phyloP scores from a whole-genome alignment of 352 stramenopile species.

The Achlya hypogyna region DNA sequence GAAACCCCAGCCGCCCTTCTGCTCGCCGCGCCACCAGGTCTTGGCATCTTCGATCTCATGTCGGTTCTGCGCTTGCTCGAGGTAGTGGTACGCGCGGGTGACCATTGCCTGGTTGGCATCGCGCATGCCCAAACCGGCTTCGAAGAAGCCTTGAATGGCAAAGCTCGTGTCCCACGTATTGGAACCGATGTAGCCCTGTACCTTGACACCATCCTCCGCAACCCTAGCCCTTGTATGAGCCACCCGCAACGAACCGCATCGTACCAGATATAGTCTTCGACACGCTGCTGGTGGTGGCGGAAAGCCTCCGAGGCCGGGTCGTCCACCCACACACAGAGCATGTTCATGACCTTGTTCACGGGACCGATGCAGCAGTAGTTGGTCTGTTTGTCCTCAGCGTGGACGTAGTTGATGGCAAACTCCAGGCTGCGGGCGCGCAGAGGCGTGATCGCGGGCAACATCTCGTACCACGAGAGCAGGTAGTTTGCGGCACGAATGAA shows the following conservation, averaged over 20 bases:
- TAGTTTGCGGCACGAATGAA: slow-evolving; percentile 77
- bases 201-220: slow-evolving; percentile 90
- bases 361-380: slow-evolving; percentile 89
- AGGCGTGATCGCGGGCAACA: slow-evolving; percentile 10
- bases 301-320: slow-evolving; percentile 28
- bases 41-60: slow-evolving; percentile 47
- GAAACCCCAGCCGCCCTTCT: slow-evolving; percentile 82
- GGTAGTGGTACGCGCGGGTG: slow-evolving; percentile 43
- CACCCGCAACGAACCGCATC: neutral
- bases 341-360: slow-evolving; percentile 89
- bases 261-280: slow-evolving; percentile 87
- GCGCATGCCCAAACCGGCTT: slow-evolving; percentile 28
- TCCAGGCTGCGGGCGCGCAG: slow-evolving; percentile 38
- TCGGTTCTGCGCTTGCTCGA: slow-evolving; percentile 79
- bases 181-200: slow-evolving; percentile 87
- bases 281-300: slow-evolving; percentile 54
- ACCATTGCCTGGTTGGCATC: slow-evolving; percentile 17
- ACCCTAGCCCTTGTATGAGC: no score
- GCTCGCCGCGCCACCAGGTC: slow-evolving; percentile 53
- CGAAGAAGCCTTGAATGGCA: slow-evolving; percentile 64
- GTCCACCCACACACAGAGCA: slow-evolving; percentile 37
- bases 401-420: slow-evolving; percentile 73
- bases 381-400: slow-evolving; percentile 83
- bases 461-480: slow-evolving; percentile 66
- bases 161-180: slow-evolving; percentile 86